Evolutionary conservation across 2,329 filamentous ascomycete species (phyloP), one percentile per base, ranked within the genome.

Genomic region (Pseudopyricularia javanii): DNA sequence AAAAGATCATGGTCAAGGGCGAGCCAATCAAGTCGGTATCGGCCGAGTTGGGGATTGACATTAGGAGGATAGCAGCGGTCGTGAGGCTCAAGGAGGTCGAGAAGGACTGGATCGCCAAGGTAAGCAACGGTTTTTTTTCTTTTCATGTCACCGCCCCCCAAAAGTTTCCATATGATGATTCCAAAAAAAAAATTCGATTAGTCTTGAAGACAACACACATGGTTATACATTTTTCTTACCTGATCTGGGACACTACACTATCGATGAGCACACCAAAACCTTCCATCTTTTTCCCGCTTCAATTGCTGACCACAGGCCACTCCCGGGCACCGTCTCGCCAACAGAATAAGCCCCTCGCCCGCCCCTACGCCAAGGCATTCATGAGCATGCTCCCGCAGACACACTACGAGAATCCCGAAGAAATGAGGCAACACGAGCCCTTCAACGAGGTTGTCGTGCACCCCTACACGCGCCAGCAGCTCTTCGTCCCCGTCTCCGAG

Each of bases 191-290:
- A 83, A 82, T 80, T 86, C 91, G 91, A 96, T 97, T 95, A 96
- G 91, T 97, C 91, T 95, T 94, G 78, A 96, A 95, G 91, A 97
- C 91, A 83, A 69, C 55, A 53, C 67, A 82, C 76, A 83, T 93
- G 88, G 88, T 96, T 91, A 91, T 75, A 85, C 78, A 79, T 74
- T 74, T 80, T 79, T 77, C 78, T 80, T 83, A 80, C 85, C 85
- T 88, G 85, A 88, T 52, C 28, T 22, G 40, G 50, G 40, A 47
- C 32, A 20, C 24, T 14, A 12, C 7, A 37, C 12, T 14, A 24
- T 20, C 20, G 2, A 28, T 24, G 7, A 48, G 17, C n/a, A 47
- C 30, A 49, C 5, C 11, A 9, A 7, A 32, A n/a, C n/a, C n/a
- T n/a, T 32, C 52, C 34, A 51, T 2, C 53, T 60, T 56, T 40